Base-by-base conservation (phyloP, 495 filamentous ascomycete species). In the Neurospora pannonica region DNA sequence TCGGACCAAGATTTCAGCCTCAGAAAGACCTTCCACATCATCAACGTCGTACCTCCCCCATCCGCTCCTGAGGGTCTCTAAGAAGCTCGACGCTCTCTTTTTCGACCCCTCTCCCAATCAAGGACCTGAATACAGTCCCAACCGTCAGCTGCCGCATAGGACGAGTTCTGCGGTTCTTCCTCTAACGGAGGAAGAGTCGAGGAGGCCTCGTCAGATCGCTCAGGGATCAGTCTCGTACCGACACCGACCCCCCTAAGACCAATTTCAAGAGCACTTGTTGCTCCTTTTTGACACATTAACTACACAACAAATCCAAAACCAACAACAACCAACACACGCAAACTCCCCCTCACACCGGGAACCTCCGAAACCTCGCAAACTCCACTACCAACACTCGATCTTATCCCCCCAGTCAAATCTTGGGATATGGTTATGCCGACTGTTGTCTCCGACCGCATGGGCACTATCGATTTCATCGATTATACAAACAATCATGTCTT, bases 81-180 rank as follows among this genome's bases (percentile, higher is more conserved):
- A 83, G 78, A 76, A 84, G 71, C 78, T 82, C 84, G 85, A 82
- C 76, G 78, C 81, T 77, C 75, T 79, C 77, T 81, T 88, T 81
- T 80, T 85, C 84, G 85, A 88, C 85, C 85, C 83, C 86, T 86
- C 75, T 69, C 77, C 82, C 85, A 86, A 86, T 88, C 86, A 86
- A 85, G 73, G 80, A 83, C 86, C 86, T 82, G 82, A 79, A 77
- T 85, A 85, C 80, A 85, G 73, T 86, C 84, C 85, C 87, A 85
- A 83, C 82, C 82, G 88, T 89, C 92, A 95, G 92, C 94, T 97
- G 94, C 94, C 94, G 94, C 94, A 98, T 98, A 98, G 93, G 92
- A 94, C 90, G 90, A 88, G 89, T 92, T 91, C 88, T 90, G 88
- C 89, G 91, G 90, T 94, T 95, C 94, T 98, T 97, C 94, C 94